Percentiles rank a stretch among this genome's conserved stretches.
phyloP scores from a whole-genome alignment of 805 yeast species.

The Schwanniomyces yamadae region DNA sequence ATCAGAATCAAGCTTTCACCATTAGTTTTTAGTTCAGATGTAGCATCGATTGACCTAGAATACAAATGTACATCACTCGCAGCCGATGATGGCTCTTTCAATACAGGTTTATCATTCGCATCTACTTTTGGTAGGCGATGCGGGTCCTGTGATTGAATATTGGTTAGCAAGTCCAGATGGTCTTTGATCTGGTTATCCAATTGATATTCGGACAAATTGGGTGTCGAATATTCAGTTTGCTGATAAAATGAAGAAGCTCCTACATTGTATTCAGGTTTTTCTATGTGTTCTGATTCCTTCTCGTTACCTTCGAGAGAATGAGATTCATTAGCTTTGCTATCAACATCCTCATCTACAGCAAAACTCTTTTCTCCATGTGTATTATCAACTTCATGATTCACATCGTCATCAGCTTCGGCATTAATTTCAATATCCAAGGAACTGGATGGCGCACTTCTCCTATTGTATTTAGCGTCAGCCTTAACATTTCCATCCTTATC shows the following conservation, averaged over 20 bases:
- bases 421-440: conserved; percentile 3
- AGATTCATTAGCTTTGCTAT: neutral
- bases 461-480: conserved; percentile 39
- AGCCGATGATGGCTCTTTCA: conserved; percentile 3
- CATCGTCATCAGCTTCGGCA: conserved; percentile 6
- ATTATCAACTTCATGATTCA: conserved; percentile 1
- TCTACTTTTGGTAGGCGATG: conserved; percentile 23
- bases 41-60: too few relatives aligned
- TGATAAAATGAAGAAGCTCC: conserved; percentile 11
- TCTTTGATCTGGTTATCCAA: conserved; percentile 37
- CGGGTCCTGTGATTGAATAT: conserved; percentile 37
- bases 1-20: neutral
- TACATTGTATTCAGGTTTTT: neutral
- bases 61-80: neutral
- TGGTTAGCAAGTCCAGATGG: conserved; percentile 35
- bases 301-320: neutral
- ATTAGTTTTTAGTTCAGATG: neutral
- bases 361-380: too few relatives aligned
- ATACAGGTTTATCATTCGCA: neutral
- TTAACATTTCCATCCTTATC: conserved; percentile 56
- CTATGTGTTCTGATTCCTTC: neutral
- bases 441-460: conserved; percentile 8
- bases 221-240: conserved; percentile 35
- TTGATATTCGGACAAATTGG: conserved; percentile 46
- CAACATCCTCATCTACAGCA: neutral